These are phyloP conservation scores for Gymnopilus junonius DNA, from an alignment of 768 basidiomycete genomes.

Conservation along the genomic window DNA sequence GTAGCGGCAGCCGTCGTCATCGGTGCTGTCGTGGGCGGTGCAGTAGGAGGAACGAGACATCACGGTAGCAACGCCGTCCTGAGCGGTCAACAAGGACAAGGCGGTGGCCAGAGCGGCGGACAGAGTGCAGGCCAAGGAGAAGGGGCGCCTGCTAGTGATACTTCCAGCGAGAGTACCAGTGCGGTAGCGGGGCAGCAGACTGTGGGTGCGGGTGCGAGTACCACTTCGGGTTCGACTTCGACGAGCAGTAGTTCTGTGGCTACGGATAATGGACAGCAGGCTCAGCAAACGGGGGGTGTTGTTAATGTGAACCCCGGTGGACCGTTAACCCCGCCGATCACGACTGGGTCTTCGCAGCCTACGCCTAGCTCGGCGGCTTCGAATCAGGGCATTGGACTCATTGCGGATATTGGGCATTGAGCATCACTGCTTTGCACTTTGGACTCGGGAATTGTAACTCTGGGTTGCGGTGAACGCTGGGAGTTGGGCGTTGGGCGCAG, in stretches of 20 bases:
- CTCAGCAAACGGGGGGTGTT: neutral
- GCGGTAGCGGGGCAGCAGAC: neutral
- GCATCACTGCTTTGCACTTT: neutral
- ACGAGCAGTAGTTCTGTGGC: neutral
- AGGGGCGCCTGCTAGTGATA: neutral
- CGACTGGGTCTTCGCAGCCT: neutral
- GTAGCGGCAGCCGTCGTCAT: constrained; percentile 45
- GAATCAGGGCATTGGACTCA: neutral
- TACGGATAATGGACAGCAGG: no score
- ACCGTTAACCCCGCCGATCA: neutral
- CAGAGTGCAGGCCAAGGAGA: neutral
- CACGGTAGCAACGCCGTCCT: constrained; percentile 3
- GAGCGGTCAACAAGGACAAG: neutral
- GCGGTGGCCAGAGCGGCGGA: neutral
- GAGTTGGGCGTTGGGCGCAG: neutral
- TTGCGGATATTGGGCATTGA: neutral
- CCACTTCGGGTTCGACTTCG: neutral
- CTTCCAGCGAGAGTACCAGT: neutral
- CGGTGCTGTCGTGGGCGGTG: constrained; percentile 59
- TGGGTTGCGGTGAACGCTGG: no score
- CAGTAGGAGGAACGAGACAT: constrained; percentile 53
- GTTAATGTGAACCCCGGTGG: neutral
- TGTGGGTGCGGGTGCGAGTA: neutral
- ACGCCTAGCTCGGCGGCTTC: no score
- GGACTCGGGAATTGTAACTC: no score